Percentiles rank a stretch among this genome's conserved stretches.
Evolutionary conservation across 129 eudicot species (phyloP).

Genomic region (Solidago caesia): DNA sequence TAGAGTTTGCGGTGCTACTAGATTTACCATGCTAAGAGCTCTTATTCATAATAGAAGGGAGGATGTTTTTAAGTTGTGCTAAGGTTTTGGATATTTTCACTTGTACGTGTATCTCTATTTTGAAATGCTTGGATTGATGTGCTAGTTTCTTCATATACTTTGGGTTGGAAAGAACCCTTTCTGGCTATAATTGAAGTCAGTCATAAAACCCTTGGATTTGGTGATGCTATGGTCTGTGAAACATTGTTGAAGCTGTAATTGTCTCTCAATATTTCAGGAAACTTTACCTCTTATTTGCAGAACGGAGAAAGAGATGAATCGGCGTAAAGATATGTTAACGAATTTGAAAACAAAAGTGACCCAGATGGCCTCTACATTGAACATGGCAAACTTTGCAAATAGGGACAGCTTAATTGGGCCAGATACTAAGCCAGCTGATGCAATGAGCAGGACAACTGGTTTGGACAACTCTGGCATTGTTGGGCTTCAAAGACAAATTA

Average conservation of each 20-base stretch:
- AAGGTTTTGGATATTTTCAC: no score
- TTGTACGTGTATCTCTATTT: no score
- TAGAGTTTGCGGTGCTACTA: neutral
- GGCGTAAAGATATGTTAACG: constrained; percentile 71
- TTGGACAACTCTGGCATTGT: constrained; percentile 78
- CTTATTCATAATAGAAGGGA: neutral
- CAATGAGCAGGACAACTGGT: constrained; percentile 70
- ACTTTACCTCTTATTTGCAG: constrained; percentile 37
- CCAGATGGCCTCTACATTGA: constrained; percentile 86
- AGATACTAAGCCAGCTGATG: constrained; percentile 78
- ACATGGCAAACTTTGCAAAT: constrained; percentile 83
- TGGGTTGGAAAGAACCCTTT: no score
- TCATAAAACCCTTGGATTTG: neutral
- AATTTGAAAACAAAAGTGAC: constrained; percentile 74
- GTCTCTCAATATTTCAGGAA: constrained; percentile 9
- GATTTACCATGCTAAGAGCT: neutral
- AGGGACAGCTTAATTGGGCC: constrained; percentile 96
- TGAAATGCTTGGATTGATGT: no score
- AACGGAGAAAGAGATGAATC: constrained; percentile 86
- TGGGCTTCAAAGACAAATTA: constrained; percentile 81
- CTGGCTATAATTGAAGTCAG: neutral
- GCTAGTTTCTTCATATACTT: no score
- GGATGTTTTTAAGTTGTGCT: neutral
- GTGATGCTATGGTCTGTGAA: constrained; percentile 11
- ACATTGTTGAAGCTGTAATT: constrained; percentile 19